Evolutionary conservation across 352 stramenopile genomes (phyloP).

Genomic region (Pythium inflatum): DNA sequence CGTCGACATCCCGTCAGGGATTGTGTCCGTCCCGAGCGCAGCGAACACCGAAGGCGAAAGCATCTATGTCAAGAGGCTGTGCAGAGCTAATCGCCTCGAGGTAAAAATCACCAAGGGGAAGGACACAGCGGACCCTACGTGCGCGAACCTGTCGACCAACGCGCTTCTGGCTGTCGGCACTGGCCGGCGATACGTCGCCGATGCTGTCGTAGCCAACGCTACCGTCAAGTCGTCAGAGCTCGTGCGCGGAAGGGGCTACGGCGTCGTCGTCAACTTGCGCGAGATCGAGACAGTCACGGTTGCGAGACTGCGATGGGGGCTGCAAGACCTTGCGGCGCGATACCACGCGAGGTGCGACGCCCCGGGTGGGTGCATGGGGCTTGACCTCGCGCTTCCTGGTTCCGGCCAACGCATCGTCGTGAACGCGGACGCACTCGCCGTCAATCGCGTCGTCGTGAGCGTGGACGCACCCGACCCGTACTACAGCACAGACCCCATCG

Average conservation of each 20-base stretch:
- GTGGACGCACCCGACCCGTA: too few species aligned
- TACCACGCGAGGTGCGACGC: background rate
- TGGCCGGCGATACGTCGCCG: background rate
- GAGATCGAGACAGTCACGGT: background rate
- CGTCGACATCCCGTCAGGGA: too few species aligned
- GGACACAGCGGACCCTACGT: too few species aligned
- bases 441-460: background rate
- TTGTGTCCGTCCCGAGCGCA: too few species aligned
- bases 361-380: background rate
- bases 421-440: background rate
- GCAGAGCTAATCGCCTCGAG: background rate
- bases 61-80: background rate
- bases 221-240: background rate
- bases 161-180: background rate
- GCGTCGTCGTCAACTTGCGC: background rate
- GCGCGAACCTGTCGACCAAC: background rate
- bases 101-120: too few species aligned
- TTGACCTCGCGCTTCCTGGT: background rate
- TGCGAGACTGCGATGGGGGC: background rate
- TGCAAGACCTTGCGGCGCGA: background rate
- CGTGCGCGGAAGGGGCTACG: constrained; percentile 9
- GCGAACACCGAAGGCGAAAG: too few species aligned
- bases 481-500: background rate
- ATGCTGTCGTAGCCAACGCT: background rate
- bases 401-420: background rate